phyloP scores from a whole-genome alignment of 371 early-diverging fungal genomes.

The Phascolomyces articulosus region DNA sequence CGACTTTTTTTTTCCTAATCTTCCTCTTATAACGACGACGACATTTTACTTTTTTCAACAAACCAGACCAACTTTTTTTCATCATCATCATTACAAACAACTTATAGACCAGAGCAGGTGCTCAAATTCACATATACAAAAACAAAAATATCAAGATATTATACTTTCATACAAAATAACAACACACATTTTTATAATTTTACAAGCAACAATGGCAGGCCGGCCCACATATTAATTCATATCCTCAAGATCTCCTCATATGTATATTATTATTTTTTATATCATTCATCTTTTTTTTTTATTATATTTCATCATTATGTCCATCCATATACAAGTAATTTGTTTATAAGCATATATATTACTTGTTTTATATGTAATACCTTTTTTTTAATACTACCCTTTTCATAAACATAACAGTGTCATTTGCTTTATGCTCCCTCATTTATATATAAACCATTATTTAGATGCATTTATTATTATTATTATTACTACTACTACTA shows the following conservation, averaged over 20 bases:
- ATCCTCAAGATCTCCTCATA: background rate
- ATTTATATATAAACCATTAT: too few species aligned
- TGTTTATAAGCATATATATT: background rate
- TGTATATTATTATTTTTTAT: background rate
- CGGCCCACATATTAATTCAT: slow-evolving; percentile 1
- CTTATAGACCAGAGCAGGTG: slow-evolving; percentile 6
- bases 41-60: background rate
- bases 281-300: too few species aligned
- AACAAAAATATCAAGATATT: slow-evolving; percentile 4
- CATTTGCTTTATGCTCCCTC: slow-evolving; percentile 1
- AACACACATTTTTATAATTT: background rate
- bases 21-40: slow-evolving; percentile 1
- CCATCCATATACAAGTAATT: slow-evolving; percentile 9
- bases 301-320: too few species aligned
- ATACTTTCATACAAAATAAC: slow-evolving; percentile 7
- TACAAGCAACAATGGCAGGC: slow-evolving; percentile 15
- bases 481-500: background rate
- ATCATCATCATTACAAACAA: background rate
- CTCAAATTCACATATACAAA: background rate
- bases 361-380: slow-evolving; percentile 7
- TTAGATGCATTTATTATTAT: slow-evolving; percentile 4
- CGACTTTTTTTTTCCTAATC: background rate
- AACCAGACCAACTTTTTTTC: too few species aligned
- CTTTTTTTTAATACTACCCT: slow-evolving; percentile 5
- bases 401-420: background rate